These are phyloP conservation scores for Starmerella floris DNA, from an alignment of 805 yeast genomes.

Conservation along the genomic window DNA sequence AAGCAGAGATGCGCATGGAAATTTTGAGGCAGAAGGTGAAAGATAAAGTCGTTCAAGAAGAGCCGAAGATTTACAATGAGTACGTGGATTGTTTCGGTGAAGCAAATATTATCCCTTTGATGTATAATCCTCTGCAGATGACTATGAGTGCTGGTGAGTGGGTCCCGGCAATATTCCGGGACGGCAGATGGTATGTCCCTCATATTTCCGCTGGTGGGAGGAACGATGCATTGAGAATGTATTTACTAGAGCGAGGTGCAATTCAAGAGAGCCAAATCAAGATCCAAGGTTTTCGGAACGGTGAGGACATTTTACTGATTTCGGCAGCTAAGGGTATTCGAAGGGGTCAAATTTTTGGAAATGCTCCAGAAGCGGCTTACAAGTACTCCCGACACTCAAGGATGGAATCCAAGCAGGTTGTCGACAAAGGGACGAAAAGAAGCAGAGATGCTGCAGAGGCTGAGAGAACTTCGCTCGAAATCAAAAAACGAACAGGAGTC, in stretches of 20 bases:
- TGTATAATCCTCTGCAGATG: constrained; percentile 8
- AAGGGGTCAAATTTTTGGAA: not conserved
- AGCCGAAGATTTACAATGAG: no score
- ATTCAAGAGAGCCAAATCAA: constrained; percentile 2
- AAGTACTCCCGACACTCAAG: constrained; percentile 1
- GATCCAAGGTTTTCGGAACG: not conserved
- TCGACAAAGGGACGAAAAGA: not conserved
- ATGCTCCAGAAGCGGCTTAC: not conserved
- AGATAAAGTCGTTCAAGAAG: no score
- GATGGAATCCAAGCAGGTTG: not conserved
- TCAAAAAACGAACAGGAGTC: not conserved
- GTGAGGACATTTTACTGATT: constrained; percentile 8
- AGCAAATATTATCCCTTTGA: constrained; percentile 2
- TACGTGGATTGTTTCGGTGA: no score
- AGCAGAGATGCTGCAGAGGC: not conserved
- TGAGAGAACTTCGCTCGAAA: not conserved
- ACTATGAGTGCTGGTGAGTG: constrained; percentile 9
- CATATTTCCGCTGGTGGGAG: constrained; percentile 5
- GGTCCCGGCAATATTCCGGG: constrained; percentile 5
- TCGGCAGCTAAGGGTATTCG: constrained; percentile 4
- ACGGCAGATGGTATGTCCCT: constrained; percentile 10
- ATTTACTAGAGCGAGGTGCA: constrained; percentile 3
- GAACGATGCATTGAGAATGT: constrained; percentile 9
- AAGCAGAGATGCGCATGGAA: not conserved
- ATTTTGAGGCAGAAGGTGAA: no score